A percentile compares a stretch with the other conserved stretches of the same genome.
phyloP scores from a whole-genome alignment of 345 rosid genomes.

The Melaleuca alternifolia region DNA sequence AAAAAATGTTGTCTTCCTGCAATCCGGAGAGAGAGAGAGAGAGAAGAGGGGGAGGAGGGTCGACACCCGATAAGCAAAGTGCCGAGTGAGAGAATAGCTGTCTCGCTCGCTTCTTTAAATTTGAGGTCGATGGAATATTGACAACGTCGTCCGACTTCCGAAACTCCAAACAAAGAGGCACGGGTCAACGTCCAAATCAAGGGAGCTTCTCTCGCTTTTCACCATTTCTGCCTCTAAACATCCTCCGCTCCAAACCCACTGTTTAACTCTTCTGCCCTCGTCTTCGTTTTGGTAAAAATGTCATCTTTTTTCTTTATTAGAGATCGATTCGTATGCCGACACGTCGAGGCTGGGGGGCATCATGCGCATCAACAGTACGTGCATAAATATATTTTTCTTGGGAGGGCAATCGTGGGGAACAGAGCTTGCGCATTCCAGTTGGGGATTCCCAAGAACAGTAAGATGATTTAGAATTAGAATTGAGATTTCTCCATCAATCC shows the following conservation, averaged over 20 bases:
- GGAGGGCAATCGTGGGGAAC: neutral
- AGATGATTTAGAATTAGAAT: neutral
- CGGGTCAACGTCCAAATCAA: too few relatives aligned
- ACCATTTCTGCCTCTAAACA: too few relatives aligned
- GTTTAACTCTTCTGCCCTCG: neutral
- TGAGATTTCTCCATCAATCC: neutral
- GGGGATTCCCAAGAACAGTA: neutral
- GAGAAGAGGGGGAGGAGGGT: neutral
- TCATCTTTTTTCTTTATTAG: neutral
- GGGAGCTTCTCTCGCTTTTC: too few relatives aligned
- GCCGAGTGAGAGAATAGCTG: neutral
- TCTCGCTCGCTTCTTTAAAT: neutral
- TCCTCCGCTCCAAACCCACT: neutral
- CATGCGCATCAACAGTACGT: fast-evolving
- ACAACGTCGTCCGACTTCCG: neutral
- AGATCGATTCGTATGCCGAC: neutral
- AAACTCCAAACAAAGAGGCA: neutral
- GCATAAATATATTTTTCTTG: neutral
- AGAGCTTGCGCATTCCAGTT: neutral
- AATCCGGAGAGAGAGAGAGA: neutral
- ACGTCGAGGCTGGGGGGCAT: neutral
- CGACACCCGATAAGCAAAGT: neutral
- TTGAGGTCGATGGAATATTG: neutral
- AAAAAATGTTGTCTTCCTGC: neutral
- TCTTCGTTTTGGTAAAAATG: neutral